Conservation (phyloP, 208 protist genomes). For the Leishmania braziliensis region DNA sequence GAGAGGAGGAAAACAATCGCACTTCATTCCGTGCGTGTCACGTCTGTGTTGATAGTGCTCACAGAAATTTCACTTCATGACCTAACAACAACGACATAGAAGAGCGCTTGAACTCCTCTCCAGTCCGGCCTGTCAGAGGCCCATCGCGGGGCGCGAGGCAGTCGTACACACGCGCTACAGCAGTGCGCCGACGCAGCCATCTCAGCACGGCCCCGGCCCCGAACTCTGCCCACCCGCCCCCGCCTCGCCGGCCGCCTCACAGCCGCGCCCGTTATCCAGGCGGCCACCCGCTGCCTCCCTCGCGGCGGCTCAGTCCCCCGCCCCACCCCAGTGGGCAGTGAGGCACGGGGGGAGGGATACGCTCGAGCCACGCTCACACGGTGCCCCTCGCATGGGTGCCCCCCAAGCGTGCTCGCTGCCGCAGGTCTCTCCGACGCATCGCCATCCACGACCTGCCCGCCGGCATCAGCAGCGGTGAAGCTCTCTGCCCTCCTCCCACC, state of each 20-base stretch:
- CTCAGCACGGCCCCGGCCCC: background rate
- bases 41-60: too few species aligned
- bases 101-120: background rate
- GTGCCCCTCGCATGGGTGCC: background rate
- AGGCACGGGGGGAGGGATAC: background rate
- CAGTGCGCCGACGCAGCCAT: background rate
- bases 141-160: background rate
- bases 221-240: background rate
- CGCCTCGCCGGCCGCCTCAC: background rate
- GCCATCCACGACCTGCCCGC: background rate
- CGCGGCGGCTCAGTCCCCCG: too few species aligned
- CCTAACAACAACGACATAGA: too few species aligned
- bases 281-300: background rate
- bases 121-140: background rate
- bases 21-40: too few species aligned
- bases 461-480: background rate
- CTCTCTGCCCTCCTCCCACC: background rate
- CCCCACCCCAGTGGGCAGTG: background rate
- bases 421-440: background rate
- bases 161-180: background rate
- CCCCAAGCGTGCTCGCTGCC: background rate
- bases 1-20: too few species aligned
- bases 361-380: background rate
- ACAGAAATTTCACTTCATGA: too few species aligned
- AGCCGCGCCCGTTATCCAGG: background rate